Percentiles rank a stretch among this genome's conserved stretches.
phyloP scores from a whole-genome alignment of 1,139 yeast species.

The Blastobotrys apis region DNA sequence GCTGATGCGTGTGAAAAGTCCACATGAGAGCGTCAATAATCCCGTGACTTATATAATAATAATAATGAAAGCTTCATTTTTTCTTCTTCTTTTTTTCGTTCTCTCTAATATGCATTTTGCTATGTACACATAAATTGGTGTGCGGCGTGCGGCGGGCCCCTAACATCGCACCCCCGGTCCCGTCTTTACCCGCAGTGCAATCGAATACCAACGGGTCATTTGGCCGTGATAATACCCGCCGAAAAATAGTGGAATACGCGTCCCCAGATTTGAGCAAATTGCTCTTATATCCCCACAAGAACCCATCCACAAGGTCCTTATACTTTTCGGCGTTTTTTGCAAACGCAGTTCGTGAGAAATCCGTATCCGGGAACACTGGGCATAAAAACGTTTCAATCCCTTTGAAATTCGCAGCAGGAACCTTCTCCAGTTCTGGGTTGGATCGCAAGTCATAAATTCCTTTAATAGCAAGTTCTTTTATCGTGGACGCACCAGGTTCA shows the following conservation, averaged over 20 bases:
- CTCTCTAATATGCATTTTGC: too few species aligned
- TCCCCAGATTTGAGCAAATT: conserved; percentile 49
- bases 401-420: conserved; percentile 40
- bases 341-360: conserved; percentile 62
- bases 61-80: too few species aligned
- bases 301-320: conserved; percentile 59
- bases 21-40: background rate
- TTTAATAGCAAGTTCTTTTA: conserved; percentile 42
- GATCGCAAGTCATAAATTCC: conserved; percentile 69
- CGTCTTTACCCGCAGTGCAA: conserved; percentile 83
- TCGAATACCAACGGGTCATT: conserved; percentile 58
- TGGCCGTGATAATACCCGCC: conserved; percentile 46
- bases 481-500: conserved; percentile 40
- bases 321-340: conserved; percentile 55
- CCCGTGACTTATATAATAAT: background rate
- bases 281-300: conserved; percentile 57
- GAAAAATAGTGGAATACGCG: conserved; percentile 23
- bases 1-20: conserved; percentile 3
- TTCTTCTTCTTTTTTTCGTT: too few species aligned
- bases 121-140: too few species aligned
- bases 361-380: conserved; percentile 55
- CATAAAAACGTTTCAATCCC: conserved; percentile 52
- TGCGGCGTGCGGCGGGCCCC: too few species aligned
- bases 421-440: conserved; percentile 49
- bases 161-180: too few species aligned